These are phyloP conservation scores for Ochromonas danica DNA, from an alignment of 108 stramenopile genomes.

Conservation along the genomic window DNA sequence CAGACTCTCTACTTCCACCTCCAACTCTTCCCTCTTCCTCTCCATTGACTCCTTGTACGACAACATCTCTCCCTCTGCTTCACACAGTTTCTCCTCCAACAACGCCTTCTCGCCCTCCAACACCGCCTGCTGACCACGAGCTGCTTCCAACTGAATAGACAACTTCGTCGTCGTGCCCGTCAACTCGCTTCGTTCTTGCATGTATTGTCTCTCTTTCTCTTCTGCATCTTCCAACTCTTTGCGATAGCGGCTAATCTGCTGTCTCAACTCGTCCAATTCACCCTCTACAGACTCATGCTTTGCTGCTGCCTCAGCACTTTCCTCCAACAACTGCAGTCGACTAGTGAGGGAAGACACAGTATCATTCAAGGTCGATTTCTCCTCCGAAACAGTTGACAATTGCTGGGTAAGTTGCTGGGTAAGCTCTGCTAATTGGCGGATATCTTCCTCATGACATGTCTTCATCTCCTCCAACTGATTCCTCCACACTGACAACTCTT, in stretches of 20 bases:
- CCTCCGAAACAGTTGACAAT: constrained; percentile 15
- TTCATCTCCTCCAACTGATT: constrained; percentile 15
- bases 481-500: constrained; percentile 14
- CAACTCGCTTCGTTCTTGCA: constrained; percentile 14
- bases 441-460: constrained; percentile 15
- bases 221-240: constrained; percentile 15
- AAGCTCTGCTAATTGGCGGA: constrained; percentile 1
- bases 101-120: constrained; percentile 13
- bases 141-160: constrained; percentile 15
- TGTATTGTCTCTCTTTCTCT: constrained; percentile 16
- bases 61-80: constrained; percentile 14
- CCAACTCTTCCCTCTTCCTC: constrained; percentile 13
- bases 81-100: constrained; percentile 14
- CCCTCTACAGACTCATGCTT: constrained; percentile 9
- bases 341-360: constrained; percentile 14
- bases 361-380: constrained; percentile 16
- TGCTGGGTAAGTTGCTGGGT: neutral
- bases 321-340: constrained; percentile 13
- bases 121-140: constrained; percentile 12
- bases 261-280: constrained; percentile 15
- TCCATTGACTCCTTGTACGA: constrained; percentile 15
- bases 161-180: constrained; percentile 9
- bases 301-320: constrained; percentile 13
- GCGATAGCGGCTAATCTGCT: constrained; percentile 13
- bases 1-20: constrained; percentile 14